Evolutionary conservation across 208 protist species (phyloP).

Genomic region (Leishmania martiniquensis): DNA sequence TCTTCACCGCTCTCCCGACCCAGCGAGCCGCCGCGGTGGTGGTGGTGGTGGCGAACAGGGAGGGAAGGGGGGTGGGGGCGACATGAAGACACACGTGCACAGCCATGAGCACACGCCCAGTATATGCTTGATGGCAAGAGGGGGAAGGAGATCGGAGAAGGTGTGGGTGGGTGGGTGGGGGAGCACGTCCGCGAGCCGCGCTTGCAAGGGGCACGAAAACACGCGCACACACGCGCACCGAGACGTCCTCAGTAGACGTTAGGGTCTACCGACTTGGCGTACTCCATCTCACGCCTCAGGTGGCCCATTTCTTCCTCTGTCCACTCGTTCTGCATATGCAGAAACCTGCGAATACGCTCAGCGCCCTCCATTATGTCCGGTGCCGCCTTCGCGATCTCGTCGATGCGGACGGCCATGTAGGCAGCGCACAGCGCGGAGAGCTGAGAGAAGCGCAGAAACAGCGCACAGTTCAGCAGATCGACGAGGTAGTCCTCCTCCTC

Average conservation of each 20-base stretch:
- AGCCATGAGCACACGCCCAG: neutral
- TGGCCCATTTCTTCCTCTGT: conserved; percentile 68
- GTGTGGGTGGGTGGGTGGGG: neutral
- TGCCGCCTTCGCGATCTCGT: conserved; percentile 55
- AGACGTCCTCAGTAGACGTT: conserved; percentile 42
- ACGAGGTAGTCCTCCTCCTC: conserved; percentile 46
- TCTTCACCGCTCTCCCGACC: too few relatives aligned
- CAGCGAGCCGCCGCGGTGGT: too few relatives aligned
- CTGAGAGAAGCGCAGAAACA: conserved; percentile 46
- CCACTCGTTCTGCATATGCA: conserved; percentile 80
- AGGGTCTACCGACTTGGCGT: conserved; percentile 63
- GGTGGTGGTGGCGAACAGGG: neutral
- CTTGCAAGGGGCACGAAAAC: too few relatives aligned
- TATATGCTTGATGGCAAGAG: neutral
- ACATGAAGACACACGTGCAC: neutral
- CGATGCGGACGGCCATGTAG: conserved; percentile 59
- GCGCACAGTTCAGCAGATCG: conserved; percentile 51
- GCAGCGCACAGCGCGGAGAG: conserved; percentile 56
- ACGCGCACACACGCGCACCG: neutral
- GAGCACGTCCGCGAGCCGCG: neutral
- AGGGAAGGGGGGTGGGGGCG: neutral
- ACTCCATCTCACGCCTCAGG: conserved; percentile 71
- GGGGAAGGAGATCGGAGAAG: neutral
- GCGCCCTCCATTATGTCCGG: conserved; percentile 78
- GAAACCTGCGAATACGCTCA: conserved; percentile 50